Evolutionary conservation across 441 rosid species (phyloP), one percentile per base, ranked within the genome.

Genomic region (Gossypium trilobum): DNA sequence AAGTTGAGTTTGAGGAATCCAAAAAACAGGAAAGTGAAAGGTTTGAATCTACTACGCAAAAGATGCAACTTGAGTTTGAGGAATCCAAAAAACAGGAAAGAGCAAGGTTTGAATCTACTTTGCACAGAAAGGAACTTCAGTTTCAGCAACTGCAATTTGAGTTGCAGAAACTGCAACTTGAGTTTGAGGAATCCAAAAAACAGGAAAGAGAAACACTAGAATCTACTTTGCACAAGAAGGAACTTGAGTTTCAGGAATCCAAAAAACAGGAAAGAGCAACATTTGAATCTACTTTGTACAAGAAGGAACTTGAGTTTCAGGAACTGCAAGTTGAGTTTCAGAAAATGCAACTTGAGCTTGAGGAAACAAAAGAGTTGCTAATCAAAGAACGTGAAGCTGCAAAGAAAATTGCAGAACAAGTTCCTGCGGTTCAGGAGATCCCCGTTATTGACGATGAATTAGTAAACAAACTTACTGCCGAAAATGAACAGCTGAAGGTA

Each of bases 401-500:
- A 71, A 86, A 86, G 67, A 81, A 78, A 58, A 39, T 75, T 51
- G 79, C 79, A 70, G 89, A 80, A 73, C 80, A 81, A 69, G 77
- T 64, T 36, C 79, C 79, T 46, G 72, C 50, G 19, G 46, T 80
- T 72, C 82, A 86, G 68, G 87, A 82, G 81, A 87, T 82, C 77
- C 86, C 87, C 20, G 84, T 84, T 46, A 71, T 80, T 78, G 88
- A 90, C 71, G 77, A 82, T 23, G 92, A 83, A 66, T n/a, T 82
- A 73, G 75, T 85, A 79, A 78, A 85, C 70, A 87, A 86, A 77
- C 90, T 91, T 72, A 69, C 87, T 31, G 84, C 88, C 65, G 98
- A 92, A 82, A 95, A 88, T 82, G 92, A 95, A 83, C 78, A 81
- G 68, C 92, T 95, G 69, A 88, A 87, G 96, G 99, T 89, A 73